phyloP scores from a whole-genome alignment of 345 rosid genomes.

The Dipteronia sinensis region DNA sequence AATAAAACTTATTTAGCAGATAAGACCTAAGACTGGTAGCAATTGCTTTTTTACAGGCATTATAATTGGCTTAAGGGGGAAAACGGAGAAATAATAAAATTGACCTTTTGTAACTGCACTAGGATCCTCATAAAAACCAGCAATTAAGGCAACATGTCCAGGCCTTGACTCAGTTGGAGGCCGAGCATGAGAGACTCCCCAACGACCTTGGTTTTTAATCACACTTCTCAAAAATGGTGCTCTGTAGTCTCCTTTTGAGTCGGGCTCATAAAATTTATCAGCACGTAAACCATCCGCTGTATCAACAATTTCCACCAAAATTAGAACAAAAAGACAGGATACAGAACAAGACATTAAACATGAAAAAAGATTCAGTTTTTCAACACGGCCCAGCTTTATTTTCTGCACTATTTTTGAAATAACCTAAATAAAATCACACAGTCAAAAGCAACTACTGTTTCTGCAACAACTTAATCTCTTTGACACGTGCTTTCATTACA shows the following conservation, averaged over 20 bases:
- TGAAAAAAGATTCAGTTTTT: neutral
- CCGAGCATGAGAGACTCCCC: conserved; percentile 99
- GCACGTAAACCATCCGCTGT: conserved; percentile 98
- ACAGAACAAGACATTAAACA: neutral
- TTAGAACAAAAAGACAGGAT: too few relatives aligned
- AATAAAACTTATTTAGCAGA: conserved; percentile 18
- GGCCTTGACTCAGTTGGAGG: conserved; percentile 99
- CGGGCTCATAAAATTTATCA: conserved; percentile 95
- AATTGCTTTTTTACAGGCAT: neutral
- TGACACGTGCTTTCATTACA: neutral
- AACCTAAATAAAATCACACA: neutral
- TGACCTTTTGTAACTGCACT: conserved; percentile 94
- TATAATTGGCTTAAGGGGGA: neutral
- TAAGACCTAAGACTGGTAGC: neutral
- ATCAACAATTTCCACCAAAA: conserved; percentile 10
- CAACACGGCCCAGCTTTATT: neutral
- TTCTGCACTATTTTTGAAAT: neutral
- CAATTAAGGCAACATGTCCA: conserved; percentile 92
- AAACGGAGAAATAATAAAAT: conserved; percentile 13
- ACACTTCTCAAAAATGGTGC: conserved; percentile 88
- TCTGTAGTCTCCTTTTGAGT: conserved; percentile 64
- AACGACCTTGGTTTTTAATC: conserved; percentile 73
- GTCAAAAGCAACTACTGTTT: neutral
- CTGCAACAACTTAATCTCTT: neutral
- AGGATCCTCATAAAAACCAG: conserved; percentile 98